Percentiles rank a stretch among this genome's conserved stretches.
These are phyloP conservation scores for Linum trigynum DNA, from an alignment of 345 rosid genomes.

Conservation along the genomic window DNA sequence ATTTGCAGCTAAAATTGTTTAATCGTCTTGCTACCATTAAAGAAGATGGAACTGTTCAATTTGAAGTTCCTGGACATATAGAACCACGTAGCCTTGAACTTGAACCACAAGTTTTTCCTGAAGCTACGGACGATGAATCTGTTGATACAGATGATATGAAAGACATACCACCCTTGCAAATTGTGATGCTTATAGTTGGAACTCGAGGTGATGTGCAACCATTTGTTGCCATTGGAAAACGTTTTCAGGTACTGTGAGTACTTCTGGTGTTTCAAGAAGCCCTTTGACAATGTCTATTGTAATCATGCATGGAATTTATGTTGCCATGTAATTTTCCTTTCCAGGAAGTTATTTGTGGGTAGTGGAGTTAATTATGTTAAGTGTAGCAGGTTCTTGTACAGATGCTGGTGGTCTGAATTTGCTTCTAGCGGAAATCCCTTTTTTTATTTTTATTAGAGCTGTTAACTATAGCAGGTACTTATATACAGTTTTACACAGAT, in stretches of 20 bases:
- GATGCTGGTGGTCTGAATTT: no score
- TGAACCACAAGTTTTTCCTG: constrained; percentile 20
- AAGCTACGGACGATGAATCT: constrained; percentile 22
- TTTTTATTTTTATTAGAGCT: no score
- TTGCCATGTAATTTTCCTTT: background rate
- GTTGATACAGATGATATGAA: constrained; percentile 14
- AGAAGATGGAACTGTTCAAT: constrained; percentile 42
- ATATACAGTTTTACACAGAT: no score
- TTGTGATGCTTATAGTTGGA: constrained; percentile 58
- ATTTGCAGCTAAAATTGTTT: constrained; percentile 42
- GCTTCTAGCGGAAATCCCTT: no score
- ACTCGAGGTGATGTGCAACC: constrained; percentile 68
- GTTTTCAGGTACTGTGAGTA: constrained; percentile 38
- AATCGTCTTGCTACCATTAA: constrained; percentile 30
- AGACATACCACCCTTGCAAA: constrained; percentile 38
- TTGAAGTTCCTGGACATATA: constrained; percentile 39
- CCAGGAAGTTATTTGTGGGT: no score
- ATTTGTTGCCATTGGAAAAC: constrained; percentile 54
- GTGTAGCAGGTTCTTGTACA: no score
- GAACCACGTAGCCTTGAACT: constrained; percentile 21
- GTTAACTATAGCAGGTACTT: no score
- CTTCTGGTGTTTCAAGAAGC: background rate
- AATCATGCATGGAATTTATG: background rate
- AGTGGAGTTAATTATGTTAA: no score
- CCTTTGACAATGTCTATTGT: background rate